A percentile compares a stretch with the other conserved stretches of the same genome.
Evolutionary conservation across 2,329 filamentous ascomycete genomes (phyloP).

Genomic region (Talaromyces sp.): DNA sequence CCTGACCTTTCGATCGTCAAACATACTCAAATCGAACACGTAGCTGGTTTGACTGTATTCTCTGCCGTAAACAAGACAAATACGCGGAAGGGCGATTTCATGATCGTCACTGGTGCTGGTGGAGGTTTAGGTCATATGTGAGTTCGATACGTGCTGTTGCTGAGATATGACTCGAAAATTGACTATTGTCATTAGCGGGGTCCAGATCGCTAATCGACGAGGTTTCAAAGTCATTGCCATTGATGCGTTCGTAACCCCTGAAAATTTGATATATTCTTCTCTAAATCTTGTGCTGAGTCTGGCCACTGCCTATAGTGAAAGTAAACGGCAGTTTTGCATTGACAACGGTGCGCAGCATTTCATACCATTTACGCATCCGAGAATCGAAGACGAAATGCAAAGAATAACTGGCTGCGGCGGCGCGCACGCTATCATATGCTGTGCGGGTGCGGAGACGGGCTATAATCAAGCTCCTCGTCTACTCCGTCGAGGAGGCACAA

Average conservation of each 20-base stretch:
- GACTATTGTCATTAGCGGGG: background rate
- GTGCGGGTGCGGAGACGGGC: background rate
- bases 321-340: background rate
- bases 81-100: background rate
- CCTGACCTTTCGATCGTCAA: background rate
- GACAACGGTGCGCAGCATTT: background rate
- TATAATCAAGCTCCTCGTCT: background rate
- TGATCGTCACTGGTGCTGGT: background rate
- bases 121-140: background rate
- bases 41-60: background rate
- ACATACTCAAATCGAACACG: background rate
- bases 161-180: background rate
- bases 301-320: background rate
- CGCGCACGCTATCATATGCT: background rate
- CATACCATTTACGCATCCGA: background rate
- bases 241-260: background rate
- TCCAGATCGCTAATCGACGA: background rate
- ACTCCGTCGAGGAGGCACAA: background rate
- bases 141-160: background rate
- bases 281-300: background rate
- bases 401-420: background rate
- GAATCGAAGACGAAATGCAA: background rate
- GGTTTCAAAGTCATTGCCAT: background rate
- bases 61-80: background rate
- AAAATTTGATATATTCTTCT: background rate